phyloP scores from a whole-genome alignment of 805 yeast species.

The Saturnispora diversa region DNA sequence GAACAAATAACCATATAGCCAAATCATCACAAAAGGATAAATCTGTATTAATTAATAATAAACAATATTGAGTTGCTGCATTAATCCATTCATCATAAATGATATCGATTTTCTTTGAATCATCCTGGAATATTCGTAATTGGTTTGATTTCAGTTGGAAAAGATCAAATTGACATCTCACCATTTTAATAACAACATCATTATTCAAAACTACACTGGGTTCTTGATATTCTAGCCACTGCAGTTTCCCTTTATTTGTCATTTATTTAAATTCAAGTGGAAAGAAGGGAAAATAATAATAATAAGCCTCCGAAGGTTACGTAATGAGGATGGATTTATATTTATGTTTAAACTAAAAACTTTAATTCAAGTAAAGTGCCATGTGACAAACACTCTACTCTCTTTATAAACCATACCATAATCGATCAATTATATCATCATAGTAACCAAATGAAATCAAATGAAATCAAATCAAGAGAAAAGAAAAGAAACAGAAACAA shows the following conservation, averaged over 20 bases:
- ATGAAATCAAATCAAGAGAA: too few species aligned
- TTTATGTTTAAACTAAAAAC: too few species aligned
- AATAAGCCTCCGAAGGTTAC: too few species aligned
- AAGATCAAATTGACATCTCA: neutral
- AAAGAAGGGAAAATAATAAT: too few species aligned
- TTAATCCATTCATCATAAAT: slow-evolving; percentile 1
- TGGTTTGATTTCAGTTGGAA: neutral
- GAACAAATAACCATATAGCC: slow-evolving; percentile 1
- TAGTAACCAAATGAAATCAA: too few species aligned
- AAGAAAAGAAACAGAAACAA: too few species aligned
- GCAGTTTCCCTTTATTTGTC: neutral
- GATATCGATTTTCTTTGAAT: neutral
- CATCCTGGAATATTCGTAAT: neutral
- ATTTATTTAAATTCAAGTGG: too few species aligned
- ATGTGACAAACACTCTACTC: too few species aligned
- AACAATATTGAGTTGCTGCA: neutral
- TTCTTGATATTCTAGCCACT: neutral
- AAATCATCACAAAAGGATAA: slow-evolving; percentile 9
- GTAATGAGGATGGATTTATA: too few species aligned
- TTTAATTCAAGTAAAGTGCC: too few species aligned
- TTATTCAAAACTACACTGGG: neutral
- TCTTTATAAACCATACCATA: too few species aligned
- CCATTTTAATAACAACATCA: neutral
- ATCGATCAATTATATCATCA: too few species aligned
- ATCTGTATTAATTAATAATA: neutral